Evolutionary conservation across 805 yeast species (phyloP).

Genomic region (Yarrowia hollandica): DNA sequence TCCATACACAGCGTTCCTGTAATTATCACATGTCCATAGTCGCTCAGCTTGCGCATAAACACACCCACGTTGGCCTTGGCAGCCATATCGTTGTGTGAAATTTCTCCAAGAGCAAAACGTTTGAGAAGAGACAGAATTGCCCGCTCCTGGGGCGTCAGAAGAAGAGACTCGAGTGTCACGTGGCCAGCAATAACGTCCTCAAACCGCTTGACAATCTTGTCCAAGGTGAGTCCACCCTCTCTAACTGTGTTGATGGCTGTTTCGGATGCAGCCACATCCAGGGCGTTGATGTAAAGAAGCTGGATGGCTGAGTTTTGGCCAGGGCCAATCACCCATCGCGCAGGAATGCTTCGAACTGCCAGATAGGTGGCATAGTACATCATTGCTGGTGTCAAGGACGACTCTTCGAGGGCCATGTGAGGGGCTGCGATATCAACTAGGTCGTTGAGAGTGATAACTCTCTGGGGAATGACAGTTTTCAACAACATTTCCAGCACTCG

Average conservation of each 20-base stretch:
- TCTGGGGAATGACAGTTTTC: slow-evolving; percentile 1
- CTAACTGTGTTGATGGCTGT: slow-evolving; percentile 13
- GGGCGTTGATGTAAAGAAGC: slow-evolving; percentile 11
- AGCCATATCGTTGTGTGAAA: slow-evolving; percentile 31
- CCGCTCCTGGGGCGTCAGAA: not conserved
- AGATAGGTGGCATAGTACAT: slow-evolving; percentile 20
- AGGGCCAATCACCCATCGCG: slow-evolving; percentile 3
- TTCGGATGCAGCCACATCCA: not conserved
- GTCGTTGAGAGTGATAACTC: slow-evolving; percentile 24
- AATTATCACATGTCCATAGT: not conserved
- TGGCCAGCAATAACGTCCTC: not conserved
- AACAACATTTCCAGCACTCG: not conserved
- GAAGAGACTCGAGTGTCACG: not conserved
- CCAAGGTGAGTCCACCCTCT: not conserved
- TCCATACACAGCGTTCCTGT: slow-evolving; percentile 7
- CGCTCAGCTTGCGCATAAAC: not conserved
- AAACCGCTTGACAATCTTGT: not conserved
- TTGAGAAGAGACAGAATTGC: slow-evolving; percentile 28
- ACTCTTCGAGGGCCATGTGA: not conserved
- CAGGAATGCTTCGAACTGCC: slow-evolving; percentile 20
- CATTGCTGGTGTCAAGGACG: slow-evolving; percentile 10
- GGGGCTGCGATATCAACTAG: not conserved
- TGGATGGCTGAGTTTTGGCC: not conserved
- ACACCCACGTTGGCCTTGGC: slow-evolving; percentile 31
- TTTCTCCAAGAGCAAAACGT: slow-evolving; percentile 34